Evolutionary conservation across 1,284 basidiomycete genomes (phyloP), one percentile per base, ranked within the genome.

Genomic region (Ganoderma sinense): DNA sequence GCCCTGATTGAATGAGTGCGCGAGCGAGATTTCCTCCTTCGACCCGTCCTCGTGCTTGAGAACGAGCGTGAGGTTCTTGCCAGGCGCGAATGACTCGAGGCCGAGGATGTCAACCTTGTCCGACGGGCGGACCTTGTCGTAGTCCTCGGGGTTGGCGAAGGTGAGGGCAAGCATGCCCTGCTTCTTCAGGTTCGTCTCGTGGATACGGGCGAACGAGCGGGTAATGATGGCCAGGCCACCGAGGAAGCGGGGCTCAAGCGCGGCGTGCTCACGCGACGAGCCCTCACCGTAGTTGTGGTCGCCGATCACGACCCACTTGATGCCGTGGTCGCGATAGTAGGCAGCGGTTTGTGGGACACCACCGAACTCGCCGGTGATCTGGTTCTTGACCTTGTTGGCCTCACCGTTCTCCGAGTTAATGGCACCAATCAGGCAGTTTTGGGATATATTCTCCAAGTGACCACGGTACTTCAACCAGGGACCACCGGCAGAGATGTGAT

Each of bases 381-480:
- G 90, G 89, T 97, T 98, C 88, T 94, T 92, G 78, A 99, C 86
- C 83, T 95, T 94, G 92, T 99, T 99, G 74, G 97, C 96, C 86
- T 99, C 94, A 73, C 91, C 93, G 83, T 97, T 98, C 85, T 97
- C 97, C 69, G 90, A 82, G 87, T 98, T 98, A 87, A 99, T 97
- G 68, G 96, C 97, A 81, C 96, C 96, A 75, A 99, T 99, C 82
- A 98, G 84, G 85, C 96, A 97, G 88, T 99, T 99, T 84, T 98
- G 95, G 45, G 96, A 98, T 82, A 99, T 99, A 90, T 99, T 99
- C 84, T 98, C 90, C 78, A 99, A 91, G 84, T 99, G 97, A 75
- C 97, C 97, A 87, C 97, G 95, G 89, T 97, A 99, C 86, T 98
- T 98, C 85, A 99, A 90, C 97, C 97, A 99, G 59, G 97, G 97